Evolutionary conservation across 2,329 filamentous ascomycete species (phyloP).

Genomic region (Zarea fungicola): DNA sequence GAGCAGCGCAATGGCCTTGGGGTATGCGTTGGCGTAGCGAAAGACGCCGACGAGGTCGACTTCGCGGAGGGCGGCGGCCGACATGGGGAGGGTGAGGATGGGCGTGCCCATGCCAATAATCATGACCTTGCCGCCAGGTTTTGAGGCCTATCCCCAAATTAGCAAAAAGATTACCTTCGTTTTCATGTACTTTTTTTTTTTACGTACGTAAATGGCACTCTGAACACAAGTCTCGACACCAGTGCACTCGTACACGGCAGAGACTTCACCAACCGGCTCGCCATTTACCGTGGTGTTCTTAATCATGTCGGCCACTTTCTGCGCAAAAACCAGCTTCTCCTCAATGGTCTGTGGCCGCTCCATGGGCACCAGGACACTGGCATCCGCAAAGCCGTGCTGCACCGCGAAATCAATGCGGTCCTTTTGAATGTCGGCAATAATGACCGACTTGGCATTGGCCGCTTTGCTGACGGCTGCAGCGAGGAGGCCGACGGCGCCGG

Average conservation of each 20-base stretch:
- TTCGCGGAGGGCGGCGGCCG: slow-evolving; percentile 62
- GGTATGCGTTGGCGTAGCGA: slow-evolving; percentile 71
- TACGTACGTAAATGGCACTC: slow-evolving; percentile 61
- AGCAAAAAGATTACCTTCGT: neutral
- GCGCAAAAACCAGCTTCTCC: slow-evolving; percentile 48
- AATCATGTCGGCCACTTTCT: slow-evolving; percentile 42
- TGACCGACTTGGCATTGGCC: slow-evolving; percentile 36
- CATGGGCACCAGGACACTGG: slow-evolving; percentile 44
- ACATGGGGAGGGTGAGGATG: slow-evolving; percentile 63
- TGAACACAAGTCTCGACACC: slow-evolving; percentile 74
- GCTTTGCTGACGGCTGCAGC: slow-evolving; percentile 53
- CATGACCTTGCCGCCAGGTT: slow-evolving; percentile 63
- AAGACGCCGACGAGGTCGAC: slow-evolving; percentile 68
- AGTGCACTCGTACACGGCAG: slow-evolving; percentile 71
- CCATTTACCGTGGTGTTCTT: slow-evolving; percentile 31
- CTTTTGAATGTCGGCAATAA: slow-evolving; percentile 52
- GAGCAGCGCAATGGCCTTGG: slow-evolving; percentile 46
- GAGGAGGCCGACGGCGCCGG: slow-evolving; percentile 56
- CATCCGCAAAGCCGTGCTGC: slow-evolving; percentile 51
- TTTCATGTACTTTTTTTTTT: neutral
- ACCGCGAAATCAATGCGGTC: slow-evolving; percentile 54
- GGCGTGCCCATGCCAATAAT: slow-evolving; percentile 70
- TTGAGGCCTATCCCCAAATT: slow-evolving; percentile 41
- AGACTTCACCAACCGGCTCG: slow-evolving; percentile 55
- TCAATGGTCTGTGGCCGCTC: slow-evolving; percentile 43